Base-by-base conservation (phyloP, 352 stramenopile species). In the Phytophthora pisi region DNA sequence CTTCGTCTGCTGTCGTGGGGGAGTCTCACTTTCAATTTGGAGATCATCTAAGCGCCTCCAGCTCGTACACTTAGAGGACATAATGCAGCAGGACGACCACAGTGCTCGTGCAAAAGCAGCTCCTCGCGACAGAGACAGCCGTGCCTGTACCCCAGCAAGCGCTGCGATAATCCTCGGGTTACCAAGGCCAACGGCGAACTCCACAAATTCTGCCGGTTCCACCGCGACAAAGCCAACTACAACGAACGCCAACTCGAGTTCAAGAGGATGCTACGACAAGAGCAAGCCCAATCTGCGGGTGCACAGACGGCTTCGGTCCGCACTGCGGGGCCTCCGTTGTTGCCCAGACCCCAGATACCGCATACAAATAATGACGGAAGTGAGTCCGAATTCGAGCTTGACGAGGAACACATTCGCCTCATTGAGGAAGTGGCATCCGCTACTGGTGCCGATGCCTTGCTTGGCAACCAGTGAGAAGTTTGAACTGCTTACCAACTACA, bases 151-250 rank as follows among this genome's bases (percentile, higher is more conserved):
- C 58, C 71, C 11, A 77, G 65, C 63, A 86, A 84, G 24, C 66
- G 55, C 15, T 89, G 76, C 59, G 34, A 66, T 5, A 80, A 85
- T 42, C 54, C 56, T 18, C 74, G 78, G 4, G 75, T 67, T 0
- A 18, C 75, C 34, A 87, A 87, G 56, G 57, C 62, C 16, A 81
- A 78, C 45, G 75, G 77, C 6, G 57, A 84, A 13, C 71, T 83
- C 5, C 62, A 70, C 40, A 70, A 56, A 6, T 70, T 70, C 18
- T 70, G 62, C 4, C 55, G 51, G 38, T 16, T 51, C 23, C 62
- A 70, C 11, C 62, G 70, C 5, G 56, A 71, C 30, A 72, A 74
- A 36, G 70, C 70, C 13, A 77, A 77, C 65, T 68, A 51, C 42
- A 74, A 72, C 30, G 59, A 72, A 23, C 59, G 59, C 15, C 51